Conservation (phyloP, 225 moss, liverwort and hornwort species). For the Pseudisothecium myosuroides region DNA sequence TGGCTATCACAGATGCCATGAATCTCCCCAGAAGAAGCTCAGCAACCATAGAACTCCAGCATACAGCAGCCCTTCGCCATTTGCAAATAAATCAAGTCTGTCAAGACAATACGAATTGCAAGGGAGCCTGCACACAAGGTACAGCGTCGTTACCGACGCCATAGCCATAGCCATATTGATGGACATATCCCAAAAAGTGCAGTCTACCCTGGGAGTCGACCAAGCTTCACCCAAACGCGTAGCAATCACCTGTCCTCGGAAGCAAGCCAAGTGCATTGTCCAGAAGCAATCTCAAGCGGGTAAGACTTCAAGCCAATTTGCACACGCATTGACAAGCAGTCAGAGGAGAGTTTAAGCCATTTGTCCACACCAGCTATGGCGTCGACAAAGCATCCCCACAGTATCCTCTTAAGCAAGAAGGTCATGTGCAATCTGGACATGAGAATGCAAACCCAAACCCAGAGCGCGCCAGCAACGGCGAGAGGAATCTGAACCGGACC, state of each 20-base stretch:
- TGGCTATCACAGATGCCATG: not conserved
- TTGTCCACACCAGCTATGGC: not conserved
- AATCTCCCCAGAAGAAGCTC: not conserved
- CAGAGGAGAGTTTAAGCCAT: not conserved
- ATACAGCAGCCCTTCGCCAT: too few species aligned
- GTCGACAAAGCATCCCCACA: too few species aligned
- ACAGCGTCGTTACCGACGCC: not conserved
- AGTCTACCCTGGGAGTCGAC: not conserved
- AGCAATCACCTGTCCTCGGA: not conserved
- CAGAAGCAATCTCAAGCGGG: not conserved
- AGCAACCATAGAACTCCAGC: not conserved
- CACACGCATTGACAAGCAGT: not conserved
- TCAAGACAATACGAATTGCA: too few species aligned
- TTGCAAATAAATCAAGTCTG: too few species aligned
- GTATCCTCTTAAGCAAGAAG: too few species aligned
- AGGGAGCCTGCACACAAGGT: not conserved
- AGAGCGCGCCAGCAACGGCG: too few species aligned
- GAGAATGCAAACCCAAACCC: too few species aligned
- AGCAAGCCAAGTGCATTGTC: not conserved
- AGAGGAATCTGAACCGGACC: too few species aligned
- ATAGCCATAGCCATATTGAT: not conserved
- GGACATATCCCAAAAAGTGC: not conserved
- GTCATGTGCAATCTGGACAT: too few species aligned
- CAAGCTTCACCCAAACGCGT: not conserved
- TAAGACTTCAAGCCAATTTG: not conserved